A percentile compares a stretch with the other conserved stretches of the same genome.
Conservation (phyloP, 2,329 filamentous ascomycete species). For the Alternaria longipes region DNA sequence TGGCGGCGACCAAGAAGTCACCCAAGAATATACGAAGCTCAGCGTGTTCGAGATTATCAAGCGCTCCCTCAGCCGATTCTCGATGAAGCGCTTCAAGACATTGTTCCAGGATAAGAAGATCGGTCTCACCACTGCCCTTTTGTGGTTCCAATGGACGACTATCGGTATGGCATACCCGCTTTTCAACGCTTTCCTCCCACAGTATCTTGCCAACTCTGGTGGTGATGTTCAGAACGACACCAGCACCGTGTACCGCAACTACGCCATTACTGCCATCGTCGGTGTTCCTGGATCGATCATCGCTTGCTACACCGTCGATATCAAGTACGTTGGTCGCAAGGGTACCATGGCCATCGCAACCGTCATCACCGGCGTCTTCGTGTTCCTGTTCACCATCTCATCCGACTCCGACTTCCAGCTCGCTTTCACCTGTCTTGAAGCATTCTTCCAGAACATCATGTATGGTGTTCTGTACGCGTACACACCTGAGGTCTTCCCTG, state of each 20-base stretch:
- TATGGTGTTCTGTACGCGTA: constrained; percentile 81
- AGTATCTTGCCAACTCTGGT: constrained; percentile 74
- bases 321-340: constrained; percentile 76
- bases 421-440: constrained; percentile 72
- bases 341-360: constrained; percentile 76
- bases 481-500: constrained; percentile 79
- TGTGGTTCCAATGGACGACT: constrained; percentile 83
- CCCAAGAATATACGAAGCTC: constrained; percentile 50
- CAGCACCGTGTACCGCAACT: constrained; percentile 74
- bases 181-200: constrained; percentile 90
- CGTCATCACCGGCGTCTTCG: constrained; percentile 71
- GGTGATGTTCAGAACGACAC: constrained; percentile 34
- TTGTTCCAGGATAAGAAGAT: constrained; percentile 64
- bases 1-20: constrained; percentile 59
- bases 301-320: constrained; percentile 75
- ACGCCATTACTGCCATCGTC: constrained; percentile 79
- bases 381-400: constrained; percentile 72
- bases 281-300: constrained; percentile 81
- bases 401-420: constrained; percentile 67
- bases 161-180: constrained; percentile 89
- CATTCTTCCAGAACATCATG: constrained; percentile 68
- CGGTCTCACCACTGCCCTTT: constrained; percentile 58
- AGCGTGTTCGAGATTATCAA: constrained; percentile 61
- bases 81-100: constrained; percentile 70
- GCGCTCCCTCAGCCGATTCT: constrained; percentile 72